Conservation (phyloP, 1,139 yeast genomes). For the Kodamaea alishanica region DNA sequence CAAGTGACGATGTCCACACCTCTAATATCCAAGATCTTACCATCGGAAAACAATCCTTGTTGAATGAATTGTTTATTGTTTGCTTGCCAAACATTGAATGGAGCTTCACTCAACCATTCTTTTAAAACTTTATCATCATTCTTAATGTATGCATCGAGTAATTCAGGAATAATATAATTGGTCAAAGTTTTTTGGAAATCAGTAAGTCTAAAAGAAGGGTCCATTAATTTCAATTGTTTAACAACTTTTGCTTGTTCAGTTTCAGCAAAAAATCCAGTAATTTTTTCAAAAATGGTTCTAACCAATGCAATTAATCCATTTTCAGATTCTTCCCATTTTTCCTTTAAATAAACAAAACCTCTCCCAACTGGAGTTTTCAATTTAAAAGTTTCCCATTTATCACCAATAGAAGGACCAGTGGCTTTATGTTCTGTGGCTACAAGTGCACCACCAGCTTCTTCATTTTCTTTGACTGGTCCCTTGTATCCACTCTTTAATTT, state of each 20-base stretch:
- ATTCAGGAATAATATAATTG: constrained; percentile 91
- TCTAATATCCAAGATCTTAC: constrained; percentile 87
- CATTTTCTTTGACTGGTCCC: constrained; percentile 74
- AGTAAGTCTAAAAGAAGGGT: constrained; percentile 80
- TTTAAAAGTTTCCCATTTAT: constrained; percentile 67
- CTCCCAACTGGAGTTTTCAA: constrained; percentile 70
- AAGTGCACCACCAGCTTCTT: constrained; percentile 80
- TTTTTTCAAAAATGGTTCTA: constrained; percentile 75
- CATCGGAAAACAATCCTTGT: constrained; percentile 89
- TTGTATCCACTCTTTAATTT: constrained; percentile 32
- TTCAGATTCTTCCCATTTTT: constrained; percentile 90
- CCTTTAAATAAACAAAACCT: constrained; percentile 56
- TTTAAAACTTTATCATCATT: constrained; percentile 84
- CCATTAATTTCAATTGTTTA: constrained; percentile 82
- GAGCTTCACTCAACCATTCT: constrained; percentile 95
- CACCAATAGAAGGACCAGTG: constrained; percentile 64
- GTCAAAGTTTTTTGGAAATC: constrained; percentile 81
- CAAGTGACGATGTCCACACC: constrained; percentile 92
- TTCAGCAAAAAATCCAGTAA: constrained; percentile 89
- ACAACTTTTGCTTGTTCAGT: constrained; percentile 93
- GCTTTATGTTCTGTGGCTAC: constrained; percentile 82
- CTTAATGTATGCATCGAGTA: constrained; percentile 90
- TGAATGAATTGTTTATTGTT: constrained; percentile 90
- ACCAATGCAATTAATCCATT: constrained; percentile 82
- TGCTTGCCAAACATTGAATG: constrained; percentile 91